These are phyloP conservation scores for Yarrowia sp. DNA, from an alignment of 805 yeast genomes.

Conservation along the genomic window DNA sequence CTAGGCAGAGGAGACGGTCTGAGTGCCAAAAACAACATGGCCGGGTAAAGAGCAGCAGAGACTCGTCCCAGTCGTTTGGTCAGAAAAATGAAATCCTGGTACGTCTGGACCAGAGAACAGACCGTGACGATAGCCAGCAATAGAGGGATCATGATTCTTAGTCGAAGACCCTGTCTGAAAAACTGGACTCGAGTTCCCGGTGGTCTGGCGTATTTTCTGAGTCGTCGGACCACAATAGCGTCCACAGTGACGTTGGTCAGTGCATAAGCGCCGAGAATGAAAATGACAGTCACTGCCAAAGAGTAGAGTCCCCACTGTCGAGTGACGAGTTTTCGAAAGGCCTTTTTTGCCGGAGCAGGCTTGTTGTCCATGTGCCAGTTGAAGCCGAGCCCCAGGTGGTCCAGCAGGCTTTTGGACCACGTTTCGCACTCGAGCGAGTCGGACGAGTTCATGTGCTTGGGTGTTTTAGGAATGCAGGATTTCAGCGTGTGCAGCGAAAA, in stretches of 20 bases:
- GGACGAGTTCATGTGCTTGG: neutral
- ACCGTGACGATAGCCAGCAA: slow-evolving; percentile 5
- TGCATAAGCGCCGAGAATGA: slow-evolving; percentile 14
- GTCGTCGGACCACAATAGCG: neutral
- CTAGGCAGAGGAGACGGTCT: slow-evolving; percentile 85
- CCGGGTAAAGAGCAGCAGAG: slow-evolving; percentile 72
- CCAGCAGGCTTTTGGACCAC: slow-evolving; percentile 19
- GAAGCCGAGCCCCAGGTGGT: slow-evolving; percentile 23
- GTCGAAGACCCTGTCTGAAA: slow-evolving; percentile 14
- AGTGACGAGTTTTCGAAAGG: slow-evolving; percentile 1
- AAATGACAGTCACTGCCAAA: neutral
- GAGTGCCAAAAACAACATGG: slow-evolving; percentile 67
- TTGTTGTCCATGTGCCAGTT: slow-evolving; percentile 25
- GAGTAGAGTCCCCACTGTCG: slow-evolving; percentile 21
- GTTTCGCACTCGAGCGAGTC: slow-evolving; percentile 10
- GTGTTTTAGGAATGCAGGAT: too few relatives aligned
- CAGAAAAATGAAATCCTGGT: slow-evolving; percentile 24
- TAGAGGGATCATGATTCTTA: neutral
- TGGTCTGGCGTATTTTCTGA: slow-evolving; percentile 25
- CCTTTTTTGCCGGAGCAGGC: slow-evolving; percentile 16
- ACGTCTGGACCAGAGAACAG: slow-evolving; percentile 15
- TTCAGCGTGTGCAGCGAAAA: neutral
- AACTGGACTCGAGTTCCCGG: slow-evolving; percentile 13
- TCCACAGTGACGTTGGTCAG: slow-evolving; percentile 7
- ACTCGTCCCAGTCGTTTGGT: slow-evolving; percentile 73